Evolutionary conservation across 2,329 filamentous ascomycete genomes (phyloP).

Genomic region (Cercospora berteroae): DNA sequence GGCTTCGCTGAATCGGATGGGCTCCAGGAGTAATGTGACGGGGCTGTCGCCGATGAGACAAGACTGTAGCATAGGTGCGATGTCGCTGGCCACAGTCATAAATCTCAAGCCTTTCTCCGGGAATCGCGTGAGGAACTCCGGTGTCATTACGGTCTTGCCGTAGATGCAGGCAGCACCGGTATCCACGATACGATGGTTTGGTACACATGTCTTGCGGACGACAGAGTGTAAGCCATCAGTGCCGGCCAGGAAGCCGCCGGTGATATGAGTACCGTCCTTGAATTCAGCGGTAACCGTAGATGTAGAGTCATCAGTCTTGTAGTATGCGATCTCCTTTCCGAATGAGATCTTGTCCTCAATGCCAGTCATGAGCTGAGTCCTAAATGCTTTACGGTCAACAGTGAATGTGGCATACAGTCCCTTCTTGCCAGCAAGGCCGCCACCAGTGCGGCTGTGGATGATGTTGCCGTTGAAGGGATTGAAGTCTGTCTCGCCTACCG

Average conservation of each 20-base stretch:
- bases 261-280: slow-evolving; percentile 18
- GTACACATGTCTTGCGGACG: slow-evolving; percentile 27
- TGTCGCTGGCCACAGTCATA: slow-evolving; percentile 25
- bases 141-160: slow-evolving; percentile 30
- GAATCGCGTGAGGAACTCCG: slow-evolving; percentile 19
- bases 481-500: slow-evolving; percentile 26
- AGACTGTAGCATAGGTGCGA: slow-evolving; percentile 25
- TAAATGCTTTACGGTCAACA: slow-evolving; percentile 25
- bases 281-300: slow-evolving; percentile 19
- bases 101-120: slow-evolving; percentile 23
- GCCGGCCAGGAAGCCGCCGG: slow-evolving; percentile 25
- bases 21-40: slow-evolving; percentile 25
- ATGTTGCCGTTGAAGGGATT: slow-evolving; percentile 24
- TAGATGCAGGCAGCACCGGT: slow-evolving; percentile 27
- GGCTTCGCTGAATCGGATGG: slow-evolving; percentile 24
- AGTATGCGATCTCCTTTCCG: slow-evolving; percentile 23
- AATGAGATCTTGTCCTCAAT: slow-evolving; percentile 25
- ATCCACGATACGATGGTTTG: slow-evolving; percentile 22
- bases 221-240: slow-evolving; percentile 28
- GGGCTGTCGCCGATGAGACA: slow-evolving; percentile 26
- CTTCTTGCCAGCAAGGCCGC: slow-evolving; percentile 19
- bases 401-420: slow-evolving; percentile 22
- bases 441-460: slow-evolving; percentile 23
- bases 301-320: slow-evolving; percentile 12
- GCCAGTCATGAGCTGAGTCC: slow-evolving; percentile 24